Evolutionary conservation across 2,329 filamentous ascomycete species (phyloP), one percentile per base, ranked within the genome.

Genomic region (Cadophora luteo-olivacea): DNA sequence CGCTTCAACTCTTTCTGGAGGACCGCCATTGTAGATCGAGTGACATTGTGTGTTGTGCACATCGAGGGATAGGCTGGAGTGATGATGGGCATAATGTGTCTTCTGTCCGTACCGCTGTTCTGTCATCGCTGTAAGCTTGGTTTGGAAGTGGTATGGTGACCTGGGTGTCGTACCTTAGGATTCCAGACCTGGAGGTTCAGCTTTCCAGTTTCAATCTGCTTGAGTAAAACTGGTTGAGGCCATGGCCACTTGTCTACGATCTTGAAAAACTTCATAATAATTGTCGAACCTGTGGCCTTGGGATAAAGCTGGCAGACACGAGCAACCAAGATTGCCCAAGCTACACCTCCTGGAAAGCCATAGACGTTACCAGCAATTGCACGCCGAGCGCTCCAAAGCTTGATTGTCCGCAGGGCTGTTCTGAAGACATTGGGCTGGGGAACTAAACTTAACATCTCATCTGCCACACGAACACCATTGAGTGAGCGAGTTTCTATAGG

Each of bases 251-350:
- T 89, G 72, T 89, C 88, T 83, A 98, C 93, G 72, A 99, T 91
- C 74, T 91, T 86, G 81, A 98, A 99, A 84, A 99, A 98, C 79
- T 97, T 97, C 77, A 90, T 88, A 51, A 99, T 91, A 66, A 99
- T 91, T 29, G 94, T 92, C 0, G 94, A 93, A 22, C 92, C 92
- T 9, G 93, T 92, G 7, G 96, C 96, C 78, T 93, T 94, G 16
- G 96, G 96, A 76, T 98, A 99, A 19, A 99, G 86, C 80, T 99
- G 96, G 80, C 96, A 98, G 52, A 98, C 92, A 72, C 96, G 88
- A 63, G 96, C 96, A 33, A 98, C 94, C 77, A 99, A 87, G 92
- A 99, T 97, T 14, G 95, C 96, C 93, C 95, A 99, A 5, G 96
- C 96, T 51, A 99, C 94, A 81, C 96, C 96, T 75, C 96, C 96